Base-by-base conservation (phyloP, 345 rosid species). In the Euphorbia lathyris region DNA sequence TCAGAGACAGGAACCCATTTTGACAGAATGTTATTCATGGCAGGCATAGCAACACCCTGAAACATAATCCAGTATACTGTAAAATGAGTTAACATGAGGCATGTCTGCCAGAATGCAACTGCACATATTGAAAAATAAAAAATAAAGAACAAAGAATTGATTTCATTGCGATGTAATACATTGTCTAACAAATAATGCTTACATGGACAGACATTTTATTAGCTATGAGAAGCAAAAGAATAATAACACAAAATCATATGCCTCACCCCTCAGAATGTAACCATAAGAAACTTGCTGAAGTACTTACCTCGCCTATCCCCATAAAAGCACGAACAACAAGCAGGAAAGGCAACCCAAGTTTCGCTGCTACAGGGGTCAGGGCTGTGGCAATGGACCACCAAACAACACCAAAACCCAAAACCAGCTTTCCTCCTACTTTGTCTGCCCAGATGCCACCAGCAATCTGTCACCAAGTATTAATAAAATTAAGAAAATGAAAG, bases 31-130 rank as follows among this genome's bases (percentile, higher is more conserved):
- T 91, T 94, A 69, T 91, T 94, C 98, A 94, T 94, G 56, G 98
- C 98, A 72, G 98, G 97, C 98, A 94, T 88, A 57, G 98, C 97
- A 84, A 94, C 97, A 79, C 98, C 97, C 98, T 94, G 78, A 16
- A 77, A 59, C 8, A 79, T 45, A 65, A 58, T 62, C 60, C 13
- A 14, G 16, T 45, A 45, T 45, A 45, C 12, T 40, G 12, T 7
- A 45, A 45, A 45, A 45, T 7, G 19, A 10, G 17, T 17, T 55
- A 62, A 52, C 43, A 7, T 51, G 68, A 48, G 55, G 17, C 56
- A 51, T 51, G 22, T 19, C 55, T 50, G 6, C 20, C 22, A 50
- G 22, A 9, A 50, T 16, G 55, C 1, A 50, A 19, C 2, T 50
- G 52, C 0, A 14, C 52, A 47, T 2, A 14, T 13, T 14, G n/a